Conservation (phyloP, 805 yeast species). For the Cyberlindnera petersonii region DNA sequence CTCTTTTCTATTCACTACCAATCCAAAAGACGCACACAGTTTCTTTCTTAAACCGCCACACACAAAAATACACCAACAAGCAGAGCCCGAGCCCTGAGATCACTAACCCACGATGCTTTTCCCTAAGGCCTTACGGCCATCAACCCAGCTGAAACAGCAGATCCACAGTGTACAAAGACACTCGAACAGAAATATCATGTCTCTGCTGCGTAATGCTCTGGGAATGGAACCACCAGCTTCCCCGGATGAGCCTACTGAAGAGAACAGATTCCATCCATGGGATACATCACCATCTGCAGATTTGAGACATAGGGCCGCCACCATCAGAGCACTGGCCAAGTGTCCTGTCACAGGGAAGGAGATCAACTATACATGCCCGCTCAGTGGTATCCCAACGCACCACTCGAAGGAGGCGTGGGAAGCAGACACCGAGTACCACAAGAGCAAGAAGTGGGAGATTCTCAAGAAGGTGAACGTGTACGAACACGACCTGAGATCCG, state of each 20-base stretch:
- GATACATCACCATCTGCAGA: constrained; percentile 89
- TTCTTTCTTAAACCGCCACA: too few species aligned
- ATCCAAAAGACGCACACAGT: too few species aligned
- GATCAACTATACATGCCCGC: constrained; percentile 84
- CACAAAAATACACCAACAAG: background rate
- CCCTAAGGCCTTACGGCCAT: constrained; percentile 8
- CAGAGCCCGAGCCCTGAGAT: background rate
- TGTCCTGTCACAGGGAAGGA: constrained; percentile 87
- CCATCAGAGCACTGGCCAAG: constrained; percentile 77
- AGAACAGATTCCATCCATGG: constrained; percentile 81
- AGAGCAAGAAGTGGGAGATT: constrained; percentile 58
- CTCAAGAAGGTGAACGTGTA: constrained; percentile 85
- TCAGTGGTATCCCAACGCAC: constrained; percentile 95
- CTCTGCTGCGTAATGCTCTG: constrained; percentile 42
- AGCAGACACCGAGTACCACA: constrained; percentile 68
- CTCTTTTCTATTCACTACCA: too few species aligned
- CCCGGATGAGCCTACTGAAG: constrained; percentile 63
- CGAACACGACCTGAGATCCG: constrained; percentile 93
- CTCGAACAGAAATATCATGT: constrained; percentile 27
- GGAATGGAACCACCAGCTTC: constrained; percentile 63
- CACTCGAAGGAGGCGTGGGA: constrained; percentile 89
- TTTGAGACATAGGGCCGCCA: constrained; percentile 85
- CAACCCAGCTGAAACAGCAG: background rate
- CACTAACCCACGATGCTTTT: constrained; percentile 2
- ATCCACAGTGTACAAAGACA: background rate